Evolutionary conservation across 2,329 filamentous ascomycete species (phyloP), one percentile per base, ranked within the genome.

Genomic region (Neonectria faginata): DNA sequence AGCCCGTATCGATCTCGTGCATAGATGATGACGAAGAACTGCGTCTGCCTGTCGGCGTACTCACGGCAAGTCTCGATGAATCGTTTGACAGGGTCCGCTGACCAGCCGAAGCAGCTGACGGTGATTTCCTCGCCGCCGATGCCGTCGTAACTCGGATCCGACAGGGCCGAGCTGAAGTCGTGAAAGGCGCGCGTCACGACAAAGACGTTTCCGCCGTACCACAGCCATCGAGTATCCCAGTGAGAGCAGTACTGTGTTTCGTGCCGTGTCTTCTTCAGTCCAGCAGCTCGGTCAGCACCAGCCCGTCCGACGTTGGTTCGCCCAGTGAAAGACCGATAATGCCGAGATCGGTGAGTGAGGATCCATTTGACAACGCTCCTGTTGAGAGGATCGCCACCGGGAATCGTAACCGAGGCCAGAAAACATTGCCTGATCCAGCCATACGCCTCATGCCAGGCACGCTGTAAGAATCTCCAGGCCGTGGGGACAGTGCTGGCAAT

Each of bases 21-120:
- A 68, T 84, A 82, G 57, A 85, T 83, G 42, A 84, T 83, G 66
- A 85, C 82, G 20, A 83, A 85, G 65, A 83, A 84, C 65, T 85
- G 81, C 0, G 81, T 78, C 65, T 85, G 79, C 31, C 77, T 78
- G 51, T 85, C 83, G 1, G 82, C 78, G 64, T 80, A 84, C 31
- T 84, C 82, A 8, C 83, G 83, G 58, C 81, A 87, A 0, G 62
- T 75, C 48, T 82, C 78, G 44, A 85, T 79, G 65, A 84, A 81
- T 1, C 59, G 65, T 69, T 81, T 84, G 65, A 86, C 81, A 0
- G 84, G 84, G 2, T 79, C 78, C 0, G 82, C 83, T 1, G 85
- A 86, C 62, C 83, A 81, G 11, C 84, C 84, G 20, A 86, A 78
- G 62, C 83, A 85, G 74, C 82, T 84, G 31, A 86, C 72, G 0